Evolutionary conservation across 1,284 basidiomycete species (phyloP).

Genomic region (Trichosporon inkin): DNA sequence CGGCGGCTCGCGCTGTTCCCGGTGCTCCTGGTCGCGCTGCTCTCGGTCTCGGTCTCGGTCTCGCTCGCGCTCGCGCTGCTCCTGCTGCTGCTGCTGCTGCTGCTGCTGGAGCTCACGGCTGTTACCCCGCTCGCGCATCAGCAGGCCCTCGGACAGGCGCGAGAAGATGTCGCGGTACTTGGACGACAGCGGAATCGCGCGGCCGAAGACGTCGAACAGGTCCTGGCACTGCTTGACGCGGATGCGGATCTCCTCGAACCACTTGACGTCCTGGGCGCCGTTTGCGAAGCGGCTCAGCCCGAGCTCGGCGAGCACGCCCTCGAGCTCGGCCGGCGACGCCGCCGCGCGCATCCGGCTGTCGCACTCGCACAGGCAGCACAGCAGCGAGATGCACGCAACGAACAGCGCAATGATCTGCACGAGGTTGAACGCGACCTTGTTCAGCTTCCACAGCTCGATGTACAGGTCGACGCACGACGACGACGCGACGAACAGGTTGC

Average conservation of each 20-base stretch:
- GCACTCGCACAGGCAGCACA: slow-evolving; percentile 37
- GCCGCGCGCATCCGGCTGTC: slow-evolving; percentile 26
- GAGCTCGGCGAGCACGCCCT: slow-evolving; percentile 13
- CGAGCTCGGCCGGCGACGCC: neutral
- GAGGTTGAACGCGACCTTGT: slow-evolving; percentile 33
- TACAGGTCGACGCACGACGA: slow-evolving; percentile 30
- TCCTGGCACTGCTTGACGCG: slow-evolving; percentile 30
- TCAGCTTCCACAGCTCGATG: slow-evolving; percentile 29
- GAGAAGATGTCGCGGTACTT: slow-evolving; percentile 31
- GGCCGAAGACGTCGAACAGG: slow-evolving; percentile 32
- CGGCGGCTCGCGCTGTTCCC: neutral
- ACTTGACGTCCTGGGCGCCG: slow-evolving; percentile 20
- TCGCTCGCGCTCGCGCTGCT: neutral
- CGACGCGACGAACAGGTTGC: slow-evolving; percentile 28
- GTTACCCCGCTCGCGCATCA: slow-evolving; percentile 12
- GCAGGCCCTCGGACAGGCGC: slow-evolving; percentile 24
- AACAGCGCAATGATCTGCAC: slow-evolving; percentile 34
- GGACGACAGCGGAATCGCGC: slow-evolving; percentile 24
- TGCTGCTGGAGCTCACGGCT: neutral
- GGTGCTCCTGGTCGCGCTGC: neutral
- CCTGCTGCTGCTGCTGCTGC: neutral
- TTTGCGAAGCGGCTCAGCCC: slow-evolving; percentile 13
- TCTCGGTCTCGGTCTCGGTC: neutral
- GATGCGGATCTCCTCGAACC: slow-evolving; percentile 28
- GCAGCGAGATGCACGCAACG: slow-evolving; percentile 31